Evolutionary conservation across 2,329 filamentous ascomycete genomes (phyloP), one percentile per base, ranked within the genome.

Genomic region (Exophiala viscosa): DNA sequence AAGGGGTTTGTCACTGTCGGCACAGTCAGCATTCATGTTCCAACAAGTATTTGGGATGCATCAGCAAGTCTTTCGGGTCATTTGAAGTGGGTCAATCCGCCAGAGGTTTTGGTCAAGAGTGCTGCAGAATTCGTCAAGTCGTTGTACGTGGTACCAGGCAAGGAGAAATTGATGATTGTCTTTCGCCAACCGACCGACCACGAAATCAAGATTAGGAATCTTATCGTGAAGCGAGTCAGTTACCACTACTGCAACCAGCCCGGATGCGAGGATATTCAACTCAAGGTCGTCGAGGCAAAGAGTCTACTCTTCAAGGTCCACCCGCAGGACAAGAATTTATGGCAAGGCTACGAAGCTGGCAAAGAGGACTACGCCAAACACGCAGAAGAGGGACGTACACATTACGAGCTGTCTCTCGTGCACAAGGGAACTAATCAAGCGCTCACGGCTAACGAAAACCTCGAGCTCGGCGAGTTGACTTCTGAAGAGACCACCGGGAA

Each of bases 341-440:
- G 69, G 28, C 65, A 65, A 33, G 67, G 66, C 9, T 64, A 64
- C 13, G 66, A 65, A 18, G 39, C 60, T 3, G 32, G 35, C 11
- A 34, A 60, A 4, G 43, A 52, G 10, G 47, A 59, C n/a, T 49
- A 58, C 38, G 46, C 60, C 3, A 62, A 68, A 3, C 69, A 72
- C 66, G 57, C 66, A n/a, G 55, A 58, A 5, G 60, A 59, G 3
- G 66, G 65, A 11, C 62, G 65, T 5, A 62, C 70, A 3, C 73
- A 72, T 67, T 72, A 69, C 53, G 69, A 73, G 44, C 62, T 66
- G 3, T 71, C 71, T 1, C 53, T 75, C 9, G 58, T 69, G 7
- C 70, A 70, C 47, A 60, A 64, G 3, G 52, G 58, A 2, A 66
- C 74, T n/a, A 66, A 71, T 20, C 50, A 64, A 3, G 57, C 67